These are phyloP conservation scores for Phytophthora pisi DNA, from an alignment of 352 stramenopile species.

Conservation along the genomic window DNA sequence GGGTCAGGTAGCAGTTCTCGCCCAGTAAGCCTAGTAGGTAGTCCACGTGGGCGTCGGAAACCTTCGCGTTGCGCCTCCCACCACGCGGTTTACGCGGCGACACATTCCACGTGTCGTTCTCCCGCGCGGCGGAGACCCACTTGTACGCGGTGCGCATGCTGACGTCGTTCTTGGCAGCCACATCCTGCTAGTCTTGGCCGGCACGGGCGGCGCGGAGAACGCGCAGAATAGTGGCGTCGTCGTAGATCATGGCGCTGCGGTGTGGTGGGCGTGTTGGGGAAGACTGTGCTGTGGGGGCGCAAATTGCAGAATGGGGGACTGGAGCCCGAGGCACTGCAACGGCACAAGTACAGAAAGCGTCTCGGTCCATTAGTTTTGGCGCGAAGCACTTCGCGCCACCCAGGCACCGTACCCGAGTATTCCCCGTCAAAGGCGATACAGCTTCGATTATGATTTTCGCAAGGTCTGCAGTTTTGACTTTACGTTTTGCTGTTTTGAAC, in stretches of 20 bases:
- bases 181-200: slow-evolving; percentile 6
- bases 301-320: slow-evolving; percentile 2
- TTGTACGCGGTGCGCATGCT: slow-evolving; percentile 5
- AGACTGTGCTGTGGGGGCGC: neutral
- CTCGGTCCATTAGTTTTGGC: neutral
- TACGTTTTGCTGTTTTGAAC: slow-evolving; percentile 6
- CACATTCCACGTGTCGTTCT: neutral
- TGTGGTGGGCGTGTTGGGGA: neutral
- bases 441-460: neutral
- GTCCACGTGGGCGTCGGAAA: neutral
- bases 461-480: neutral
- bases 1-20: slow-evolving; percentile 2
- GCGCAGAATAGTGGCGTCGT: slow-evolving; percentile 1
- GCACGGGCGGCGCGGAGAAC: neutral
- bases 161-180: slow-evolving; percentile 4
- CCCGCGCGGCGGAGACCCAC: neutral
- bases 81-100: neutral
- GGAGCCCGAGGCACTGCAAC: neutral
- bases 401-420: neutral
- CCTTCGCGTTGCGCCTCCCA: slow-evolving; percentile 2
- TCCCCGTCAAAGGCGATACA: neutral
- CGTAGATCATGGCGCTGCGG: neutral
- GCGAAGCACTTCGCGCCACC: neutral
- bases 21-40: neutral
- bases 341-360: neutral